A percentile compares a stretch with the other conserved stretches of the same genome.
Conservation (phyloP, 768 basidiomycete genomes). For the Panaeolus cyanescens region DNA sequence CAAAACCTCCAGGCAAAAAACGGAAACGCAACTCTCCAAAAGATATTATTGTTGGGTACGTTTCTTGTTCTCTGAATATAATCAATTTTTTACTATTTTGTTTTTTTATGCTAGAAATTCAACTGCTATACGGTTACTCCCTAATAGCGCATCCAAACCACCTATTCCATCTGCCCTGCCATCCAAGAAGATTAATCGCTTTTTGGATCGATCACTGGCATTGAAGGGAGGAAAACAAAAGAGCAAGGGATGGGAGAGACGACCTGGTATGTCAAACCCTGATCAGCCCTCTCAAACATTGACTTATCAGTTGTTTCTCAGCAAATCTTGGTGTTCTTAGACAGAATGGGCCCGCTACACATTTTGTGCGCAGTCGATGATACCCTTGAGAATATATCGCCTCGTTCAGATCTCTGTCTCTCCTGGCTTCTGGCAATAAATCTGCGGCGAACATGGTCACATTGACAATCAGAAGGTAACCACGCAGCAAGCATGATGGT, state of each 20-base stretch:
- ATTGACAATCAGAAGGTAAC: too few relatives aligned
- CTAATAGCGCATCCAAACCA: slow-evolving; percentile 23
- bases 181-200: slow-evolving; percentile 49
- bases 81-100: not conserved
- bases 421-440: too few relatives aligned
- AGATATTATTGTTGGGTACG: slow-evolving; percentile 60
- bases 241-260: slow-evolving; percentile 58
- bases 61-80: slow-evolving; percentile 3
- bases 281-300: not conserved
- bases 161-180: slow-evolving; percentile 46
- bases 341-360: slow-evolving; percentile 49
- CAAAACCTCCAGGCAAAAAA: slow-evolving; percentile 27
- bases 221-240: slow-evolving; percentile 41
- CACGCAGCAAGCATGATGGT: too few relatives aligned
- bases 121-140: slow-evolving; percentile 53
- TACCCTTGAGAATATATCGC: not conserved
- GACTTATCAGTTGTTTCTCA: slow-evolving; percentile 20
- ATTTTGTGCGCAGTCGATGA: slow-evolving; percentile 46
- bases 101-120: slow-evolving; percentile 36
- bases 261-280: slow-evolving; percentile 45
- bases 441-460: too few relatives aligned
- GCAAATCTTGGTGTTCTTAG: slow-evolving; percentile 61
- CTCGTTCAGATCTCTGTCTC: too few relatives aligned
- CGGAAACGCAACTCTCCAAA: slow-evolving; percentile 33
- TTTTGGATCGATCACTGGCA: slow-evolving; percentile 52